phyloP scores from a whole-genome alignment of 2,329 filamentous ascomycete genomes.

The Pezicula carpinea region DNA sequence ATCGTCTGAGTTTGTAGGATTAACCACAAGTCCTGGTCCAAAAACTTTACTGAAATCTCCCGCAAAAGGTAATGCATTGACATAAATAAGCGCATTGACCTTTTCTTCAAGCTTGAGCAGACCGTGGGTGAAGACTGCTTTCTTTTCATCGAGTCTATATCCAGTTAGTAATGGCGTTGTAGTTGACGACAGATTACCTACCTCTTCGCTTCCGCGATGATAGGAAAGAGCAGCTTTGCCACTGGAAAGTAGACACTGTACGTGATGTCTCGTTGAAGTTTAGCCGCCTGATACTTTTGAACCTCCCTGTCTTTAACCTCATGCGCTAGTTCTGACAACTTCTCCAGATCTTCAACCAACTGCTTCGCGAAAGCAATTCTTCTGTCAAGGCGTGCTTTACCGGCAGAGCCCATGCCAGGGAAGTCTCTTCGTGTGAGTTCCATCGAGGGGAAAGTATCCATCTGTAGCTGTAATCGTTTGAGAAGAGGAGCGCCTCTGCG shows the following conservation, averaged over 20 bases:
- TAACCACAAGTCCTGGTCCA: conserved; percentile 39
- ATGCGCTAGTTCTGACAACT: conserved; percentile 65
- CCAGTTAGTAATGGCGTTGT: conserved; percentile 33
- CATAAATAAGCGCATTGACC: conserved; percentile 51
- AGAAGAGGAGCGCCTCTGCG: conserved; percentile 85
- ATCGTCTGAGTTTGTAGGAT: conserved; percentile 15
- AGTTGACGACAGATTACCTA: conserved; percentile 46
- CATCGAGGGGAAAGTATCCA: conserved; percentile 96
- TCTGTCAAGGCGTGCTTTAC: conserved; percentile 69
- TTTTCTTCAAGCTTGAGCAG: conserved; percentile 45
- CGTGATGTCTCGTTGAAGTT: conserved; percentile 73
- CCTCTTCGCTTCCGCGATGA: conserved; percentile 75
- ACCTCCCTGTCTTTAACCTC: conserved; percentile 71
- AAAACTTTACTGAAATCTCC: conserved; percentile 53
- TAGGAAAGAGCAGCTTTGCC: conserved; percentile 67
- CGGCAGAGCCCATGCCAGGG: conserved; percentile 85
- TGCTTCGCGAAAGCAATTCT: conserved; percentile 84
- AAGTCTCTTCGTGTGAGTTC: conserved; percentile 95
- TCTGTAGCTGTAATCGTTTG: conserved; percentile 88
- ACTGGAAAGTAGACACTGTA: conserved; percentile 92
- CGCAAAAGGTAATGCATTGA: conserved; percentile 51
- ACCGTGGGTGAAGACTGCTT: conserved; percentile 51
- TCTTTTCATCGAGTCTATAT: conserved; percentile 53
- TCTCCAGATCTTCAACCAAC: conserved; percentile 71
- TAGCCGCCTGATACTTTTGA: conserved; percentile 70